Conservation (phyloP, 2,329 filamentous ascomycete species). For the Diaporthe velutina region DNA sequence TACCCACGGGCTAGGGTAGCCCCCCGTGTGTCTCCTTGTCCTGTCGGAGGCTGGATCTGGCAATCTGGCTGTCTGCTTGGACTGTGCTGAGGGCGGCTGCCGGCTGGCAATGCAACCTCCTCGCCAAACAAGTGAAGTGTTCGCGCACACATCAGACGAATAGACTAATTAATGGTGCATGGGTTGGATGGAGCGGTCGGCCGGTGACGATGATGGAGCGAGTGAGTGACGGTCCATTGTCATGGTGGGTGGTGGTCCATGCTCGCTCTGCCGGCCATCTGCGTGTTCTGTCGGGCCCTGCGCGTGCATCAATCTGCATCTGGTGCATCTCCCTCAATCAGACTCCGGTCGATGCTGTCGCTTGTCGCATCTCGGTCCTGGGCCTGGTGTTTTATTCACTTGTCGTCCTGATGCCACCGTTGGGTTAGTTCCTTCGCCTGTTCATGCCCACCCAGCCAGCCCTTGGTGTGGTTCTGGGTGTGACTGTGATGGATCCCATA, state of each 20-base stretch:
- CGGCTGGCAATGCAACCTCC: constrained; percentile 29
- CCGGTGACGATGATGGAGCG: not conserved
- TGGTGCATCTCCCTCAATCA: constrained; percentile 12
- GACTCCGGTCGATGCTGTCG: not conserved
- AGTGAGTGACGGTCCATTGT: constrained; percentile 8
- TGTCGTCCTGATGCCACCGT: constrained; percentile 1
- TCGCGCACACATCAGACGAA: constrained; percentile 31
- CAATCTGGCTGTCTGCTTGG: not conserved
- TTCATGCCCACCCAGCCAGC: constrained; percentile 1
- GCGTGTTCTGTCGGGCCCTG: not conserved
- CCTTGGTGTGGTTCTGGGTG: constrained; percentile 15
- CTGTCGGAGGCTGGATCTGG: constrained; percentile 29
- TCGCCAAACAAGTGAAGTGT: constrained; percentile 14
- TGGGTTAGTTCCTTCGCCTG: not conserved
- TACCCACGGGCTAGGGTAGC: constrained; percentile 1
- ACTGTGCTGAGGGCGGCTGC: constrained; percentile 2
- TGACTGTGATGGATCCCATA: constrained; percentile 26
- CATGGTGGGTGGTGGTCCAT: constrained; percentile 14
- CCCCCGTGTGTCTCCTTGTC: not conserved
- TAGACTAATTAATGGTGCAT: constrained; percentile 13
- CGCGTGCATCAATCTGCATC: constrained; percentile 32
- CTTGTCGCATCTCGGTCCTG: constrained; percentile 26
- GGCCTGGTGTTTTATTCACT: constrained; percentile 25
- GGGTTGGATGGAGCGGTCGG: not conserved
- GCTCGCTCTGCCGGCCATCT: constrained; percentile 20